Base-by-base conservation (phyloP, 805 yeast genomes). In the Lachancea sp. region DNA sequence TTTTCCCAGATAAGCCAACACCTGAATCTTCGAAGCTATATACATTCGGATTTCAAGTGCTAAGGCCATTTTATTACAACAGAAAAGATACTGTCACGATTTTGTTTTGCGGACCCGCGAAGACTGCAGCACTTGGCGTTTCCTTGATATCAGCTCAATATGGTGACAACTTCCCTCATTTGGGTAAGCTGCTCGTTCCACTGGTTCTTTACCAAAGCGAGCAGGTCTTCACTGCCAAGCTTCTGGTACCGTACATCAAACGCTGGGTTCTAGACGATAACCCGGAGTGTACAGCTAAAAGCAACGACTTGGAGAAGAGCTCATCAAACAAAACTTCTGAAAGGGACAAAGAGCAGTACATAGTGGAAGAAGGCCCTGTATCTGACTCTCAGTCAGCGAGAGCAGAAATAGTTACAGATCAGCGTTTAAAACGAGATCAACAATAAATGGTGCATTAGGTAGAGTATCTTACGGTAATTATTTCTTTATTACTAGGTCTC, bases 51-150 rank as follows among this genome's bases (percentile, higher is more conserved):
- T 66, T 64, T 43, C 60, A 54, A 41, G 29, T 62, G 8, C 63
- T 64, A 40, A 60, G 69, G 40, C 90, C 90, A 1, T 85, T 83
- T 52, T 83, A 81, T 60, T 83, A 83, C 60, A 69, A 71, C 51
- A 74, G 80, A 49, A 60, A 67, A 38, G 95, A 88, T 54, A 76
- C 95, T 0, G 84, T 85, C 25, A 71, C 89, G 9, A 73, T 88
- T 37, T 74, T 87, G 82, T 71, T 86, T 44, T 85, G 95, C 61
- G 95, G 95, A 8, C 90, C 95, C 4, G 95, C 96, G 2, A 88
- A 87, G 60, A 87, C 96, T 1, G 96, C 95, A 0, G 96, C 96
- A 0, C 67, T 87, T 38, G 96, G 96, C 26, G 95, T 87, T 3
- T 83, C 95, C 1, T 67, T 87, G 37, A 70, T 83, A n/a, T 70